Base-by-base conservation (phyloP, 1,139 yeast genomes). In the Blastobotrys malaysiensis region DNA sequence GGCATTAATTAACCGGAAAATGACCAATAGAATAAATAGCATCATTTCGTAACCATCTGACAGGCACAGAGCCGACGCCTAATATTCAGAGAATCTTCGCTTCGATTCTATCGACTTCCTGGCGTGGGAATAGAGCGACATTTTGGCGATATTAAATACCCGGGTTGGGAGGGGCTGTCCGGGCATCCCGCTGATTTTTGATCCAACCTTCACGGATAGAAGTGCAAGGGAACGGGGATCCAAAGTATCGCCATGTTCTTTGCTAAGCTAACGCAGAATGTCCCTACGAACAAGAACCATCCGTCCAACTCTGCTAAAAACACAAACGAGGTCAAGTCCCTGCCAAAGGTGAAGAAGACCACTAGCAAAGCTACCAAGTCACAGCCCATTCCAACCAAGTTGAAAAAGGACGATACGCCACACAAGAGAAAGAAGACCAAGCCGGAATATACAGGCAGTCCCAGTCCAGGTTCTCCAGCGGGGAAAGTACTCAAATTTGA, bases 1-100 rank as follows among this genome's bases (percentile, higher is more conserved):
- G 0, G 95, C 79, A 69, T 90, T 90, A 63, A 81, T 43, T 4
- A 86, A 59, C 45, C 97, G 71, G 16, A 78, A 65, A 18, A 70
- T 57, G 9, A 78, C 48, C 49, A 63, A 31, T 13, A 31, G 16
- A 31, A 31, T 11, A 31, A 31, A 31, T 13, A 31, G 39, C 16
- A n/a, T 31, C 39, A 31, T 31, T 31, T n/a, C 7, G n/a, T 16
- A 13, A 3, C 16, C 39, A 31, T 31, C 16, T 31, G 39, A n/a
- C 39, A 13, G 39, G 7, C n/a, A n/a, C 1, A 14, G 49, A 14
- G 16, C 9, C 36, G 3, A 26, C 9, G 9, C 13, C 9, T 3
- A 26, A 26, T 3, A 26, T 5, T 3, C 36, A 3, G 36, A 26
- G 13, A 5, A 26, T 16, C 39, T 31, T 31, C 7, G 16, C 21